phyloP scores from a whole-genome alignment of 1,139 yeast species.

The Trichomonascaceae sp. region DNA sequence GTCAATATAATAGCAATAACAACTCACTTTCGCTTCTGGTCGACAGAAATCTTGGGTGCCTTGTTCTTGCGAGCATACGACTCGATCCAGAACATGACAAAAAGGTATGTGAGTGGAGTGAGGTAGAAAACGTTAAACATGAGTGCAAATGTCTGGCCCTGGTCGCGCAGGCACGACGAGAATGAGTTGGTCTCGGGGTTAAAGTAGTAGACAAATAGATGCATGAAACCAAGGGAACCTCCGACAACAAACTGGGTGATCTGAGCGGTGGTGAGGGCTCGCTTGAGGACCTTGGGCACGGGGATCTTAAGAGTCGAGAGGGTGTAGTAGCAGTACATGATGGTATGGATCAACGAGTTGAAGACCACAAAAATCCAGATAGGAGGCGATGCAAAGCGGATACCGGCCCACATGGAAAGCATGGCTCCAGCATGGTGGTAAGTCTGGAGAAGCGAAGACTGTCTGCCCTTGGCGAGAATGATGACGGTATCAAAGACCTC shows the following conservation, averaged over 20 bases:
- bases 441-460: constrained; percentile 55
- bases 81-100: constrained; percentile 58
- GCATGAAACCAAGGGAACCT: constrained; percentile 53
- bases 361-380: constrained; percentile 74
- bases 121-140: constrained; percentile 51
- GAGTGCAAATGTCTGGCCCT: constrained; percentile 54
- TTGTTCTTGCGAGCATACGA: constrained; percentile 31
- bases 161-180: constrained; percentile 42
- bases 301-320: constrained; percentile 47
- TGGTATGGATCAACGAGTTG: constrained; percentile 63
- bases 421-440: constrained; percentile 77
- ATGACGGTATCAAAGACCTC: constrained; percentile 61
- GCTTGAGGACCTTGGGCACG: constrained; percentile 48
- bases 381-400: constrained; percentile 59
- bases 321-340: constrained; percentile 65
- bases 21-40: constrained; percentile 1
- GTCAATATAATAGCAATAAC: too few relatives aligned
- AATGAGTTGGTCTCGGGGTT: constrained; percentile 35
- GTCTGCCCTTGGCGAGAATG: constrained; percentile 56
- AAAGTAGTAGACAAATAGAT: constrained; percentile 47
- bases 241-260: constrained; percentile 61
- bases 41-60: constrained; percentile 1
- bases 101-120: constrained; percentile 57
- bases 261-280: constrained; percentile 53
- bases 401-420: constrained; percentile 77